A percentile compares a stretch with the other conserved stretches of the same genome.
These are phyloP conservation scores for Speleostelium caveatum DNA, from an alignment of 78 protist genomes.

Conservation along the genomic window DNA sequence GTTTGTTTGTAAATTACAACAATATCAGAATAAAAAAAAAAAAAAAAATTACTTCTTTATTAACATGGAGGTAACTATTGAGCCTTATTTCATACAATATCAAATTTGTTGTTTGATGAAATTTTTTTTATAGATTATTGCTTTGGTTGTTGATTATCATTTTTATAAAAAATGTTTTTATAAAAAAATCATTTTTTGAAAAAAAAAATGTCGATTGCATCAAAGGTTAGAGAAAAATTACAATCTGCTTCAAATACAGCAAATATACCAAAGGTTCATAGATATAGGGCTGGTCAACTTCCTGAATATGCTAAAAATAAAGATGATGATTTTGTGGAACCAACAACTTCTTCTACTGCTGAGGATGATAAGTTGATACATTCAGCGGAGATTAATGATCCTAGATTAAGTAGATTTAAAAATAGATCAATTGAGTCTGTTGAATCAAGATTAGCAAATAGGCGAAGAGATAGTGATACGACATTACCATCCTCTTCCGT, in stretches of 20 bases:
- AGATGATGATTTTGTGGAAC: neutral
- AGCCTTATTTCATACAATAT: no score
- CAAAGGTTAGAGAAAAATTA: slow-evolving; percentile 19
- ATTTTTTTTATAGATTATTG: no score
- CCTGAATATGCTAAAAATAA: slow-evolving; percentile 47
- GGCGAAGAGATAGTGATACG: neutral
- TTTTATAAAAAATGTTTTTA: no score
- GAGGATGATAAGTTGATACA: slow-evolving; percentile 36
- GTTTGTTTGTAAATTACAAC: no score
- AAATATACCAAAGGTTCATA: slow-evolving; percentile 8
- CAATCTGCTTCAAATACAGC: neutral
- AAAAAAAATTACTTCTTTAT: no score
- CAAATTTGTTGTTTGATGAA: no score
- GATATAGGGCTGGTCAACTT: slow-evolving; percentile 62
- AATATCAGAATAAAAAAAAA: no score
- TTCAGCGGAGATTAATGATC: slow-evolving; percentile 13
- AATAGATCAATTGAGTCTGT: slow-evolving; percentile 2
- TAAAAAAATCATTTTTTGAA: no score
- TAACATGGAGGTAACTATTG: no score
- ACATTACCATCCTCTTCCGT: no score
- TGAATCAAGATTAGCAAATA: neutral
- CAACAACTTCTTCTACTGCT: neutral
- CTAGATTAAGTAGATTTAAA: slow-evolving; percentile 50
- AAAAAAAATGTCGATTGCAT: slow-evolving; percentile 12
- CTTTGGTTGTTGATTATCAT: no score